These are phyloP conservation scores for Bipolaris oryzae DNA, from an alignment of 2,329 filamentous ascomycete species.

Conservation along the genomic window DNA sequence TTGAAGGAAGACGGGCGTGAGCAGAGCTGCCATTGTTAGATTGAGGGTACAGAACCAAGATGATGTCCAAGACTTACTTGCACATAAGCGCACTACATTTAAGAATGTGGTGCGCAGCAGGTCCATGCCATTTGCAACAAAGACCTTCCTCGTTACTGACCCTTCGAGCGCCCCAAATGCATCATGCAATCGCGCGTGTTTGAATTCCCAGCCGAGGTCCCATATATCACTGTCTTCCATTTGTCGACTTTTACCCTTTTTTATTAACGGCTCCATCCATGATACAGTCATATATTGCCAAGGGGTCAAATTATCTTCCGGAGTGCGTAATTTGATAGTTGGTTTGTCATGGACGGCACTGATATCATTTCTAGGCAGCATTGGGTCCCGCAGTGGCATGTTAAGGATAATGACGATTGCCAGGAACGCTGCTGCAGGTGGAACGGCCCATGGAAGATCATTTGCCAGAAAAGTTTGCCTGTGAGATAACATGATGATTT, in stretches of 20 bases:
- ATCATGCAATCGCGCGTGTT: constrained; percentile 75
- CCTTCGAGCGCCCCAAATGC: constrained; percentile 76
- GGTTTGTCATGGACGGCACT: constrained; percentile 63
- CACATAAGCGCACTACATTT: constrained; percentile 66
- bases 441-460: constrained; percentile 41
- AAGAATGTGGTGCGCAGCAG: constrained; percentile 70
- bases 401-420: constrained; percentile 62
- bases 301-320: constrained; percentile 79
- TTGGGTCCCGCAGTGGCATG: constrained; percentile 73
- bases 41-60: neutral
- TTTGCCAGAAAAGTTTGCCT: constrained; percentile 33
- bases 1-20: constrained; percentile 73
- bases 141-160: constrained; percentile 70
- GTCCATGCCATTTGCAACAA: constrained; percentile 80
- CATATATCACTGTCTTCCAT: constrained; percentile 82
- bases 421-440: constrained; percentile 51
- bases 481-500: constrained; percentile 41
- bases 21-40: constrained; percentile 36
- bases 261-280: constrained; percentile 80
- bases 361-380: constrained; percentile 62
- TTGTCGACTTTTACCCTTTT: constrained; percentile 66
- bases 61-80: constrained; percentile 49
- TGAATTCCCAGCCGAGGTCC: constrained; percentile 79
- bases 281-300: constrained; percentile 86
- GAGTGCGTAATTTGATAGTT: constrained; percentile 66